Base-by-base conservation (phyloP, 805 yeast species). In the Gaillardinia entomophila region DNA sequence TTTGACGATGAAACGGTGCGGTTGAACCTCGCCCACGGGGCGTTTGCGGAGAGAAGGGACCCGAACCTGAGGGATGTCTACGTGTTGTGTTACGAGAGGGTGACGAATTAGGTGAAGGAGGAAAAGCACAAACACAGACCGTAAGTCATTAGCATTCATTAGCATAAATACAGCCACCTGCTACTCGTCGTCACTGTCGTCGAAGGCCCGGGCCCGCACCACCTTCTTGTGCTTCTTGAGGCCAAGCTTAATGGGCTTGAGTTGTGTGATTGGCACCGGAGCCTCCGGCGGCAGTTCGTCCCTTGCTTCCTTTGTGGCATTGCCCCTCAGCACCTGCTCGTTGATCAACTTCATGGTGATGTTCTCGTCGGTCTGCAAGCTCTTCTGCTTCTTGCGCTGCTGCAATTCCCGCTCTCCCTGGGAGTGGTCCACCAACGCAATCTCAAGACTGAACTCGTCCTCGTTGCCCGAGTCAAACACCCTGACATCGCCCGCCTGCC, bases 1-100 rank as follows among this genome's bases (percentile, higher is more conserved):
- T 83, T 83, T 53, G 90, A 83, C 50, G 94, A 83, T 54, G 90
- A 82, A 31, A 62, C 58, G 27, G 73, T 72, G 25, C 63, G 68
- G 46, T 40, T 53, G 28, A 66, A 66, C 40, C 47, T 66, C 15
- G 47, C 59, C 6, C 80, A 75, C 43, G 81, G 76, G 22, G 65
- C 65, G 45, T 42, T 58, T 12, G 60, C 62, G 25, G 61, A 57
- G 13, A 58, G 58, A 6, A 22, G 3, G 14, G 49, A 60, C 12
- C 53, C 50, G 3, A 53, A 56, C 11, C 71, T 80, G 26, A 65
- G 70, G 32, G 82, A 79, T 37, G 88, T 77, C 1, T 83, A 82
- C 50, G 79, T 83, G 14, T 55, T 83, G 45, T 82, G 83, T 53
- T 83, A 83, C 46, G 80, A 77, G 40, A 42, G 66, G 34, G 40